A percentile compares a stretch with the other conserved stretches of the same genome.
Conservation (phyloP, 768 basidiomycete species). For the Pleurotus giganteus region DNA sequence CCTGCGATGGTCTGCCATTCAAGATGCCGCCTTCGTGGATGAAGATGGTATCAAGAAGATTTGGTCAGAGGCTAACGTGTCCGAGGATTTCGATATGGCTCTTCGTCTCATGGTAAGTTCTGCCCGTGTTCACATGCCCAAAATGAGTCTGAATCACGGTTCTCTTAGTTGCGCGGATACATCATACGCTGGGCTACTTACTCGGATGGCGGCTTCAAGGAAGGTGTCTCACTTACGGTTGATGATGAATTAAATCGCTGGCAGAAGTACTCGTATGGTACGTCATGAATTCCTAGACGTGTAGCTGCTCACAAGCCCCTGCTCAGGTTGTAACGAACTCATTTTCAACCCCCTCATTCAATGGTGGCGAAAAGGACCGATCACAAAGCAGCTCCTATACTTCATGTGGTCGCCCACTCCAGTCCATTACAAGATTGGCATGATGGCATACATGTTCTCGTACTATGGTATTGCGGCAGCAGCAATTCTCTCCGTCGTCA, state of each 20-base stretch:
- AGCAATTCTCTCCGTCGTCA: conserved; percentile 59
- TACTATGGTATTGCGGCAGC: conserved; percentile 62
- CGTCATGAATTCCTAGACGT: conserved; percentile 10
- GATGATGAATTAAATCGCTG: conserved; percentile 91
- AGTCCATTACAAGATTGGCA: conserved; percentile 79
- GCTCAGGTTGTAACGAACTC: conserved; percentile 66
- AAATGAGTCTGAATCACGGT: background rate
- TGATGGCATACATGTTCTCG: conserved; percentile 71
- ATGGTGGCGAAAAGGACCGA: conserved; percentile 80
- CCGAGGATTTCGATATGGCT: conserved; percentile 85
- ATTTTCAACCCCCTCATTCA: conserved; percentile 80
- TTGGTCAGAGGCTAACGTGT: conserved; percentile 82
- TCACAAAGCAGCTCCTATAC: conserved; percentile 74
- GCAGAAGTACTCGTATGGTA: conserved; percentile 86
- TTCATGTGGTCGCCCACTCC: conserved; percentile 79
- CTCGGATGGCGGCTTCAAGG: conserved; percentile 82
- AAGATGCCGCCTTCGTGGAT: conserved; percentile 80
- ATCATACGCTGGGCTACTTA: conserved; percentile 87
- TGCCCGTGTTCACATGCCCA: background rate
- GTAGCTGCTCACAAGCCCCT: background rate
- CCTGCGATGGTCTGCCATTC: conserved; percentile 84
- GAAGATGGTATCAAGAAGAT: conserved; percentile 67
- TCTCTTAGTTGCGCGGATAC: conserved; percentile 53
- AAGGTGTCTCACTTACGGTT: conserved; percentile 85
- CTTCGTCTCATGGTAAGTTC: conserved; percentile 50